These are phyloP conservation scores for Cercospora sp. DNA, from an alignment of 2,329 filamentous ascomycete species.

Conservation along the genomic window DNA sequence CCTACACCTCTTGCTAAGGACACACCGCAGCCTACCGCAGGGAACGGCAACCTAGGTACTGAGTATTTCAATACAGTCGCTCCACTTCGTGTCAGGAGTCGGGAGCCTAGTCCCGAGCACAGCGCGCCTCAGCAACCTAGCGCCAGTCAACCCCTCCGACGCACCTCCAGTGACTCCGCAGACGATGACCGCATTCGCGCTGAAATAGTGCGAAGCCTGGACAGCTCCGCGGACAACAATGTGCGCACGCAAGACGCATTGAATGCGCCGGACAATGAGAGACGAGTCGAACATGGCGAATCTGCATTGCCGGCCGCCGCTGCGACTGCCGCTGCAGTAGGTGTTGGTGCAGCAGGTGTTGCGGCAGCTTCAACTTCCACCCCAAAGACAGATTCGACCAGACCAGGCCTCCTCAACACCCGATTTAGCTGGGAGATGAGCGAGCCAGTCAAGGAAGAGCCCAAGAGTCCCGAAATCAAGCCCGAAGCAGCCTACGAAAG, in stretches of 20 bases:
- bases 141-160: constrained; percentile 17
- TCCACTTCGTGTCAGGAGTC: constrained; percentile 23
- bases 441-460: constrained; percentile 18
- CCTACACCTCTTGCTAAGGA: constrained; percentile 50
- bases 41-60: constrained; percentile 7
- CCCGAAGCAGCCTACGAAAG: constrained; percentile 37
- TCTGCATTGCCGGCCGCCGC: constrained; percentile 33
- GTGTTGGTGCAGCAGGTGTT: constrained; percentile 7
- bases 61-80: constrained; percentile 28
- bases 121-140: constrained; percentile 2
- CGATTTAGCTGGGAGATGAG: constrained; percentile 43
- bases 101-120: constrained; percentile 34
- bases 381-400: not conserved
- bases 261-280: constrained; percentile 31
- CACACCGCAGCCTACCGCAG: constrained; percentile 37
- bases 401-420: constrained; percentile 34
- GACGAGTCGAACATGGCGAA: constrained; percentile 27
- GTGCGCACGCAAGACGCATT: constrained; percentile 34
- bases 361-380: constrained; percentile 5
- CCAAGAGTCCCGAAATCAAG: constrained; percentile 31
- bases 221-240: constrained; percentile 24
- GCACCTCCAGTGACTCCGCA: constrained; percentile 21
- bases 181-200: constrained; percentile 67
- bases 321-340: constrained; percentile 9
- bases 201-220: constrained; percentile 70